Evolutionary conservation across 176 grass and related monocot species (phyloP).

Genomic region (Musa schizocarpa): DNA sequence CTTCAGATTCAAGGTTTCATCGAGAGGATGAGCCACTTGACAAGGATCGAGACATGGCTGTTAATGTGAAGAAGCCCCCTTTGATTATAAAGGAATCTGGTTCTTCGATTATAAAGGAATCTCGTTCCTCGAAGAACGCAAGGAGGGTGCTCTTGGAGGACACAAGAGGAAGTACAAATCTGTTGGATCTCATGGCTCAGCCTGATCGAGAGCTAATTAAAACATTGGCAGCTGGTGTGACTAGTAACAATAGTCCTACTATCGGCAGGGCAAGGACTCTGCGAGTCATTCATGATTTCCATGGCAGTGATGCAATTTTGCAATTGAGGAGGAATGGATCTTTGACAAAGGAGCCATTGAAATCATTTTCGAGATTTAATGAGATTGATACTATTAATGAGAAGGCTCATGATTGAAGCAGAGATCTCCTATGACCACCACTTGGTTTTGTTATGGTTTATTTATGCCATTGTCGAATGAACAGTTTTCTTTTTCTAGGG

Average conservation of each 20-base stretch:
- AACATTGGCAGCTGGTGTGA: background rate
- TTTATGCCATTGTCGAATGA: slow-evolving; percentile 1
- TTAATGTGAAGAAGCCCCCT: slow-evolving; percentile 26
- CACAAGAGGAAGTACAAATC: too few relatives aligned
- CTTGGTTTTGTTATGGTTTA: background rate
- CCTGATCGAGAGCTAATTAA: background rate
- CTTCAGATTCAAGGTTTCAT: background rate
- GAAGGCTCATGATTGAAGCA: background rate
- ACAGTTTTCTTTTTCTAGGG: background rate
- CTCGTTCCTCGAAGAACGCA: slow-evolving; percentile 19
- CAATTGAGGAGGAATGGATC: background rate
- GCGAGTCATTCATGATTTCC: background rate
- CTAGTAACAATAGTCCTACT: background rate
- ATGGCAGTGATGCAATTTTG: slow-evolving; percentile 5
- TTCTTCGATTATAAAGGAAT: slow-evolving; percentile 33
- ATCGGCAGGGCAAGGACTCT: background rate
- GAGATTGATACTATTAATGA: background rate
- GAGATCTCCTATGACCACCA: background rate
- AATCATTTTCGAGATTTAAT: background rate
- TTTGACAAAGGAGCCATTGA: background rate
- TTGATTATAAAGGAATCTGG: slow-evolving; percentile 35
- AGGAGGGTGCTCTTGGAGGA: background rate
- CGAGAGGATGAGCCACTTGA: slow-evolving; percentile 9
- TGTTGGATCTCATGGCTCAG: too few relatives aligned
- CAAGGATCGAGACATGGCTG: slow-evolving; percentile 36